phyloP scores from a whole-genome alignment of 495 filamentous ascomycete species.

The Amorphotheca resinae region DNA sequence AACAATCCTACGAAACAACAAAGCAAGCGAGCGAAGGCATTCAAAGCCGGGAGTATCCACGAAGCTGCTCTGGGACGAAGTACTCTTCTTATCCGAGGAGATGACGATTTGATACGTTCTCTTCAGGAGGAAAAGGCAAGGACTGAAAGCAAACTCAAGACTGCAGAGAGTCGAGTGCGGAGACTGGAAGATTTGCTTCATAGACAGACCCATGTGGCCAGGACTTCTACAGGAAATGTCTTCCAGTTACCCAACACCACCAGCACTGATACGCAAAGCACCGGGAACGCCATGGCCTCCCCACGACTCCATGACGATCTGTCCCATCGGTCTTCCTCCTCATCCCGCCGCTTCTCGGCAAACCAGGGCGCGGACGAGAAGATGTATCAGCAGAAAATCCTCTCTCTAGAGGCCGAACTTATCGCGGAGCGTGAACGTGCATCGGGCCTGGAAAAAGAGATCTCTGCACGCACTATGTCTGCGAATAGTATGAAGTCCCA shows the following conservation, averaged over 20 bases:
- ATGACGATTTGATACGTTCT: slow-evolving; percentile 60
- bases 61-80: slow-evolving; percentile 67
- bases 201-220: slow-evolving; percentile 61
- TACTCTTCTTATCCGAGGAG: slow-evolving; percentile 66
- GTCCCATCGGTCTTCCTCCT: slow-evolving; percentile 50
- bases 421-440: slow-evolving; percentile 38
- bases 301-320: slow-evolving; percentile 34
- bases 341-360: slow-evolving; percentile 53
- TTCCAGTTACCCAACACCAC: slow-evolving; percentile 33
- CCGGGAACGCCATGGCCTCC: slow-evolving; percentile 32
- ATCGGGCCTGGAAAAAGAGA: slow-evolving; percentile 47
- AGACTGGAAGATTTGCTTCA: slow-evolving; percentile 90
- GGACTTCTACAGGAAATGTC: slow-evolving; percentile 54
- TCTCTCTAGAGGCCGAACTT: slow-evolving; percentile 75
- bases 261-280: slow-evolving; percentile 13
- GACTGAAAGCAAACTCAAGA: slow-evolving; percentile 62
- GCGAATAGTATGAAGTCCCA: slow-evolving; percentile 56
- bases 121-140: slow-evolving; percentile 69
- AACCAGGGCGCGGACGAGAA: slow-evolving; percentile 55
- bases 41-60: slow-evolving; percentile 92
- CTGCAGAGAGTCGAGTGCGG: slow-evolving; percentile 80
- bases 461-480: slow-evolving; percentile 39
- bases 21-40: slow-evolving; percentile 70
- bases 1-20: slow-evolving; percentile 62
- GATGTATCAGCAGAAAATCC: slow-evolving; percentile 38